Percentiles rank a stretch among this genome's conserved stretches.
These are phyloP conservation scores for Brassica carinata DNA, from an alignment of 345 rosid species.

Conservation along the genomic window DNA sequence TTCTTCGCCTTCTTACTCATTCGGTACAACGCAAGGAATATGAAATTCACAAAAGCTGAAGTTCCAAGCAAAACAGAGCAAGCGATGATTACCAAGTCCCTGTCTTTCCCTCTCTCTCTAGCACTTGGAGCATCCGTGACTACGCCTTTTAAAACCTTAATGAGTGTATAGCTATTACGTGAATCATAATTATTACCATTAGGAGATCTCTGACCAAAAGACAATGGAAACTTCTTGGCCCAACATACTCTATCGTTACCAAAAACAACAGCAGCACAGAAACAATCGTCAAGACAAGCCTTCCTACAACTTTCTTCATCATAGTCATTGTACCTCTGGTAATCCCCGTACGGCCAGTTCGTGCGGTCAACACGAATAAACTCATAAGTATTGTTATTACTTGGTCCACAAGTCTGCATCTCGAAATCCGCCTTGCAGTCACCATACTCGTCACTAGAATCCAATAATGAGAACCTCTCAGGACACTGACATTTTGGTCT, in stretches of 20 bases:
- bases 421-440: conserved; percentile 49
- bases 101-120: neutral
- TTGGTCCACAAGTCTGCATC: conserved; percentile 43
- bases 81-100: conserved; percentile 14
- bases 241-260: conserved; percentile 38
- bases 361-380: conserved; percentile 32
- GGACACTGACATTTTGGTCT: conserved; percentile 57
- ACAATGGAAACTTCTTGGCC: conserved; percentile 56
- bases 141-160: conserved; percentile 40
- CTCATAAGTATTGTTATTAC: conserved; percentile 30
- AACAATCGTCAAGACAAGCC: conserved; percentile 55
- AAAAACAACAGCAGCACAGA: conserved; percentile 53
- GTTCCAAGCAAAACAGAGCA: conserved; percentile 23
- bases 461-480: conserved; percentile 41
- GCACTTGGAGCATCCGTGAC: neutral
- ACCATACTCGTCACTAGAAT: conserved; percentile 39
- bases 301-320: conserved; percentile 51
- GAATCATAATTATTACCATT: conserved; percentile 4
- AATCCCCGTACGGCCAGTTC: conserved; percentile 51
- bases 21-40: neutral
- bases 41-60: conserved; percentile 17
- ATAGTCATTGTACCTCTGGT: conserved; percentile 30
- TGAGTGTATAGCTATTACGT: conserved; percentile 39
- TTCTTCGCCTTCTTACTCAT: neutral
- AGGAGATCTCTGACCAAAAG: conserved; percentile 45